Conservation (phyloP, 2,329 filamentous ascomycete genomes). For the Aaosphaeria pasadenensis region DNA sequence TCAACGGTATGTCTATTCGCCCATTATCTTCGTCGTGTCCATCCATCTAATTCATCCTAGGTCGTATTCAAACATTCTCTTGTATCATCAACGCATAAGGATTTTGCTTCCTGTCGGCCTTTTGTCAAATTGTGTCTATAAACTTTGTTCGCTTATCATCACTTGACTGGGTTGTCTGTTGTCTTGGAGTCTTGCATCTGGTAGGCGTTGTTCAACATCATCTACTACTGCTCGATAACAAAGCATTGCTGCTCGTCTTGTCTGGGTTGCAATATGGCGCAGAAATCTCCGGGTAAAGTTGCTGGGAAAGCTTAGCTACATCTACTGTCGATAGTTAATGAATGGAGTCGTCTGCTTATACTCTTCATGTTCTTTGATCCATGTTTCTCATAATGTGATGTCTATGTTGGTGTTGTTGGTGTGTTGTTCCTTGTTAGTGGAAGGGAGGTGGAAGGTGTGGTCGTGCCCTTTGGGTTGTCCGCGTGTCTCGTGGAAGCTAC, state of each 20-base stretch:
- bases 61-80: slow-evolving; percentile 24
- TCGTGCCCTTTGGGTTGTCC: background rate
- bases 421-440: background rate
- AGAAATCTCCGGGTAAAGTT: slow-evolving; percentile 21
- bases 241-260: slow-evolving; percentile 4
- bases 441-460: background rate
- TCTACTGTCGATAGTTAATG: slow-evolving; percentile 38
- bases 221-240: slow-evolving; percentile 7
- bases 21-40: background rate
- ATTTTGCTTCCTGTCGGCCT: slow-evolving; percentile 31
- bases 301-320: slow-evolving; percentile 27
- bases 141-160: slow-evolving; percentile 23
- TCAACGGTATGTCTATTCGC: slow-evolving; percentile 25
- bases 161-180: slow-evolving; percentile 15
- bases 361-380: background rate
- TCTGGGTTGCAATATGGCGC: slow-evolving; percentile 13
- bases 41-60: slow-evolving; percentile 14
- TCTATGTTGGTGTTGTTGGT: background rate
- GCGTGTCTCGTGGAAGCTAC: slow-evolving; percentile 7
- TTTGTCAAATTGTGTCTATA: slow-evolving; percentile 39
- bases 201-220: slow-evolving; percentile 10
- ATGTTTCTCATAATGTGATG: background rate
- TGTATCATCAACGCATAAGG: slow-evolving; percentile 28
- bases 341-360: slow-evolving; percentile 17
- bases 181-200: slow-evolving; percentile 9